Conservation (phyloP, 352 stramenopile genomes). For the Phytopythium oedochilum region DNA sequence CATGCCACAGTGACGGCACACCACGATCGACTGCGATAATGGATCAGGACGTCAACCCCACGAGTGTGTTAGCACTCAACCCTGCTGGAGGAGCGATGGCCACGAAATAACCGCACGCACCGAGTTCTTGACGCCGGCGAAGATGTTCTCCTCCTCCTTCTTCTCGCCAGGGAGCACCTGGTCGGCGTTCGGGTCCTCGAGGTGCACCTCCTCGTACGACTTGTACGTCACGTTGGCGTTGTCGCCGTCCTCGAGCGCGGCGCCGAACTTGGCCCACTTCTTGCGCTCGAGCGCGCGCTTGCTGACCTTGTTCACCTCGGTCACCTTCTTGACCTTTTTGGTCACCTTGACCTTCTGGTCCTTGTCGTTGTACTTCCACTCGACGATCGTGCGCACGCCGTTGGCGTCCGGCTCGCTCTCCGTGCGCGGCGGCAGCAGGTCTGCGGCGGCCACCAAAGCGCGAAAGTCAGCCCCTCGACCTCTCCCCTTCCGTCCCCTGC, state of each 20-base stretch:
- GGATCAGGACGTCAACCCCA: not conserved
- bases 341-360: conserved; percentile 90
- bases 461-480: not conserved
- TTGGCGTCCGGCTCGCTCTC: conserved; percentile 80
- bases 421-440: conserved; percentile 75
- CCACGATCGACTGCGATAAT: conserved; percentile 57
- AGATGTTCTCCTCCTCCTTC: conserved; percentile 88
- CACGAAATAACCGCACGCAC: conserved; percentile 2
- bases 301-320: conserved; percentile 75
- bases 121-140: conserved; percentile 83
- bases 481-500: not conserved
- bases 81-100: no score
- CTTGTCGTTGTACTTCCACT: conserved; percentile 87
- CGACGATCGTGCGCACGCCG: conserved; percentile 82
- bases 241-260: conserved; percentile 57
- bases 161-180: conserved; percentile 84
- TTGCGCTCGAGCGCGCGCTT: conserved; percentile 81
- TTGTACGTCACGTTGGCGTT: conserved; percentile 87
- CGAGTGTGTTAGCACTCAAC: not conserved
- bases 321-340: conserved; percentile 88
- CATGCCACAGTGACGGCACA: conserved; percentile 89
- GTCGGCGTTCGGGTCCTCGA: conserved; percentile 86
- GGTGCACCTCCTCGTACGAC: conserved; percentile 73
- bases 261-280: conserved; percentile 84
- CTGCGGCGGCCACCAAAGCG: not conserved